Evolutionary conservation across 257 asterid species (phyloP), one percentile per base, ranked within the genome.

Genomic region (Salvia hispanica): DNA sequence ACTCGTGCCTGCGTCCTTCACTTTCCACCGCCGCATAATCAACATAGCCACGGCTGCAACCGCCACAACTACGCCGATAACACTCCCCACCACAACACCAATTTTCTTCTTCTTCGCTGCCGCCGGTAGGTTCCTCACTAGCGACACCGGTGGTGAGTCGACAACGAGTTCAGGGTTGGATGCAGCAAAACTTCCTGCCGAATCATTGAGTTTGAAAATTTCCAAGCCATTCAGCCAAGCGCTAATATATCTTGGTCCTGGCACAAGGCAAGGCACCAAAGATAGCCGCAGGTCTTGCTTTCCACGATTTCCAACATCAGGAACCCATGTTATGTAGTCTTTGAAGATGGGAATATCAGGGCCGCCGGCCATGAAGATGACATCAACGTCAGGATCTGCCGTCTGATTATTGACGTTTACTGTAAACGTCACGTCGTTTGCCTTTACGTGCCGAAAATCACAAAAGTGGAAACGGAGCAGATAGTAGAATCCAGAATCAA

Each of bases 191-290:
- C 50, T 59, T 11, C 33, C 53, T 2, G 0, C 36, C 0, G 80
- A 2, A 2, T 58, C 74, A 55, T 15, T 86, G 69, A 88, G 68
- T 66, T 81, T 88, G 77, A 84, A 86, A n/a, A 88, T 79, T 68
- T 86, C 96, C 1, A 88, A 45, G 0, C 96, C 96, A 63, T 86
- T 88, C 50, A 88, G 81, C 58, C 82, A 31, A 5, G 79, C 84
- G 47, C 12, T 79, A 0, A 0, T 0, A 13, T 46, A 79, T 36
- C 44, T 0, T 0, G 0, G 3, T 10, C 0, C 3, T 25, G 3
- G 1, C 31, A 0, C 31, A 0, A 0, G 79, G 4, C 0, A 0
- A 4, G 96, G 91, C 25, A 11, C 11, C 73, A 86, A 9, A 3
- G 83, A 73, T 2, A 86, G 80, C 34, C 13, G 50, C 14, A 81